Conservation (phyloP, 2,329 filamentous ascomycete genomes). For the Purpureocillium lavendulum region DNA sequence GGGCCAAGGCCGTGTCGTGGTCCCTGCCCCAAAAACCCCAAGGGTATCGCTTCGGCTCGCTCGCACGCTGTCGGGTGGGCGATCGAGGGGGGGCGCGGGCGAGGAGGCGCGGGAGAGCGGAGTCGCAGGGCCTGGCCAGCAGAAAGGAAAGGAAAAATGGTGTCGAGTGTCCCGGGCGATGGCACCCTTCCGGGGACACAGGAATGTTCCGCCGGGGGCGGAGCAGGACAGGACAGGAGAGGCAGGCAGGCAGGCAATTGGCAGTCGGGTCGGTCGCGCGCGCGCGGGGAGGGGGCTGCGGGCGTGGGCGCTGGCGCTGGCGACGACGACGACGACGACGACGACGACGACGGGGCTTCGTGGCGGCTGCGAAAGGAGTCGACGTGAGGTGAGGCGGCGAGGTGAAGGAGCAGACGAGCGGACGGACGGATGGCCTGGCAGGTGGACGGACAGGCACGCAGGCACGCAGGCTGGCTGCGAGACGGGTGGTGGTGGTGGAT, state of each 20-base stretch:
- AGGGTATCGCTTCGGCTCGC: not conserved
- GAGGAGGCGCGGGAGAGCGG: too few species aligned
- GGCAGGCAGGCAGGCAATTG: conserved; percentile 3
- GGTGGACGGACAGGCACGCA: too few species aligned
- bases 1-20: conserved; percentile 1
- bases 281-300: not conserved
- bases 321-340: too few species aligned
- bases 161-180: not conserved
- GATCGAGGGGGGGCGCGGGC: conserved; percentile 1
- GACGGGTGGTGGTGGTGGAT: too few species aligned
- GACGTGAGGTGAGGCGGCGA: too few species aligned
- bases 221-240: too few species aligned
- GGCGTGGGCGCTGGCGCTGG: not conserved
- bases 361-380: not conserved
- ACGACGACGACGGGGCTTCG: too few species aligned
- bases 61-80: not conserved
- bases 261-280: not conserved
- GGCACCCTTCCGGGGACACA: not conserved
- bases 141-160: conserved; percentile 1
- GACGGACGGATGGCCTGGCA: too few species aligned
- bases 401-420: too few species aligned
- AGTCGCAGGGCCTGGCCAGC: too few species aligned
- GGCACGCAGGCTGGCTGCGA: too few species aligned
- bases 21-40: conserved; percentile 1
- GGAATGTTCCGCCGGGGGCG: not conserved